Conservation (phyloP, 2,329 filamentous ascomycete species). For the Hypoxylon sp. region DNA sequence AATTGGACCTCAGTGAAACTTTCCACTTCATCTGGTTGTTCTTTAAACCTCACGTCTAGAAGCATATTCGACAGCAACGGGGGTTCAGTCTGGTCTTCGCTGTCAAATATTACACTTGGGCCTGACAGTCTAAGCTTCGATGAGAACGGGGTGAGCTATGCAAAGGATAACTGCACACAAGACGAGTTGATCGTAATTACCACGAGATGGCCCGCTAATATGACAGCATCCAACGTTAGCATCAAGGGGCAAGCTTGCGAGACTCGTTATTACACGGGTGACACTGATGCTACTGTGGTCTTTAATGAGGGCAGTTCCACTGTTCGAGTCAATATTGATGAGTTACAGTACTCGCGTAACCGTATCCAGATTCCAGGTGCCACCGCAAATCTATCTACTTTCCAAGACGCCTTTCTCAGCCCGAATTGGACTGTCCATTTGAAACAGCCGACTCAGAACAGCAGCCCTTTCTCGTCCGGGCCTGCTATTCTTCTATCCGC, state of each 20-base stretch:
- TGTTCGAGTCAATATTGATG: slow-evolving; percentile 29
- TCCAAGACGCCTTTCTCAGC: slow-evolving; percentile 29
- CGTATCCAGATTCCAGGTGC: slow-evolving; percentile 14
- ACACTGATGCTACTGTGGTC: slow-evolving; percentile 18
- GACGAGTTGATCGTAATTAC: slow-evolving; percentile 26
- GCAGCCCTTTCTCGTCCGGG: slow-evolving; percentile 3
- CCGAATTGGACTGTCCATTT: slow-evolving; percentile 33
- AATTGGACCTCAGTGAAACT: slow-evolving; percentile 8
- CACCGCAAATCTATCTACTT: slow-evolving; percentile 24
- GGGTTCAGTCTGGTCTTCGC: slow-evolving; percentile 3
- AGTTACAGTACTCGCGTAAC: slow-evolving; percentile 25
- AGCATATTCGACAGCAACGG: background rate
- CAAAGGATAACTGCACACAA: slow-evolving; percentile 18
- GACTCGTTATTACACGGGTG: slow-evolving; percentile 29
- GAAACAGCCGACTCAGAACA: slow-evolving; percentile 8
- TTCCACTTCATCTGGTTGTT: slow-evolving; percentile 13
- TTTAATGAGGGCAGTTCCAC: slow-evolving; percentile 21
- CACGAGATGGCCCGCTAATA: slow-evolving; percentile 2
- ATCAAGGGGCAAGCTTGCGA: slow-evolving; percentile 26
- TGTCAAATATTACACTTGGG: slow-evolving; percentile 3
- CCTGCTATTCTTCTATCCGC: slow-evolving; percentile 23
- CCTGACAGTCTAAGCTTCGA: background rate
- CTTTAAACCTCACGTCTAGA: slow-evolving; percentile 4
- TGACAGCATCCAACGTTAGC: slow-evolving; percentile 23
- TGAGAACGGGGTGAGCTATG: background rate